Evolutionary conservation across 2,329 filamentous ascomycete species (phyloP).

Genomic region (Aspergillus caelatus): DNA sequence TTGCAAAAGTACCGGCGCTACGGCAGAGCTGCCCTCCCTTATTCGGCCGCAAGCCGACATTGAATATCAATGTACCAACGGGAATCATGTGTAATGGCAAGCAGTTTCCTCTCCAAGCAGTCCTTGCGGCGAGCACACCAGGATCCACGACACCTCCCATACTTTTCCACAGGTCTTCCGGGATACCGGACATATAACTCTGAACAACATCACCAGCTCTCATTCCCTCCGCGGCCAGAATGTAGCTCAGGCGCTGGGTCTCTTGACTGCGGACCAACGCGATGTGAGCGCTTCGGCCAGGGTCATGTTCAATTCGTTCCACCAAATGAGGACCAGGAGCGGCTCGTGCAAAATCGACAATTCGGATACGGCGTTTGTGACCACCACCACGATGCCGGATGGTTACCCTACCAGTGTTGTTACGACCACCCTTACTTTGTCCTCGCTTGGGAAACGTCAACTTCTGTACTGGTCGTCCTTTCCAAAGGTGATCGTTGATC

Average conservation of each 20-base stretch:
- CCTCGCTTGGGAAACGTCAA: slow-evolving; percentile 93
- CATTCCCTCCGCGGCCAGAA: slow-evolving; percentile 93
- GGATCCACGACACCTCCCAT: slow-evolving; percentile 95
- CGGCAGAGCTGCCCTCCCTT: slow-evolving; percentile 88
- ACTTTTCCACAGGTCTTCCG: slow-evolving; percentile 78
- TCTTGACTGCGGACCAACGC: slow-evolving; percentile 77
- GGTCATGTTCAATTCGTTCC: slow-evolving; percentile 95
- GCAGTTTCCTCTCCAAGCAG: slow-evolving; percentile 92
- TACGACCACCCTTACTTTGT: slow-evolving; percentile 88
- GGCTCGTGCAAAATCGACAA: slow-evolving; percentile 82
- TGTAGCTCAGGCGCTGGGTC: slow-evolving; percentile 80
- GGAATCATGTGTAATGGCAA: slow-evolving; percentile 95
- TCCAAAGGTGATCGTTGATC: slow-evolving; percentile 96
- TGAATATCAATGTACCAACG: slow-evolving; percentile 88
- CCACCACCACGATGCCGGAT: slow-evolving; percentile 92
- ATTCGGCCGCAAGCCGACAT: slow-evolving; percentile 74
- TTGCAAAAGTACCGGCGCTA: slow-evolving; percentile 89
- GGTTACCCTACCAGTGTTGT: slow-evolving; percentile 81
- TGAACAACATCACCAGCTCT: slow-evolving; percentile 87
- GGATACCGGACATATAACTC: slow-evolving; percentile 89
- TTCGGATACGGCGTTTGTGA: slow-evolving; percentile 86
- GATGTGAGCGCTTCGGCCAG: slow-evolving; percentile 89
- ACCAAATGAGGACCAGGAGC: slow-evolving; percentile 81
- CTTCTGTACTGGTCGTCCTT: slow-evolving; percentile 78
- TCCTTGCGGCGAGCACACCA: slow-evolving; percentile 92